phyloP scores from a whole-genome alignment of 805 yeast species.

The Sugiyamaella floridensis region DNA sequence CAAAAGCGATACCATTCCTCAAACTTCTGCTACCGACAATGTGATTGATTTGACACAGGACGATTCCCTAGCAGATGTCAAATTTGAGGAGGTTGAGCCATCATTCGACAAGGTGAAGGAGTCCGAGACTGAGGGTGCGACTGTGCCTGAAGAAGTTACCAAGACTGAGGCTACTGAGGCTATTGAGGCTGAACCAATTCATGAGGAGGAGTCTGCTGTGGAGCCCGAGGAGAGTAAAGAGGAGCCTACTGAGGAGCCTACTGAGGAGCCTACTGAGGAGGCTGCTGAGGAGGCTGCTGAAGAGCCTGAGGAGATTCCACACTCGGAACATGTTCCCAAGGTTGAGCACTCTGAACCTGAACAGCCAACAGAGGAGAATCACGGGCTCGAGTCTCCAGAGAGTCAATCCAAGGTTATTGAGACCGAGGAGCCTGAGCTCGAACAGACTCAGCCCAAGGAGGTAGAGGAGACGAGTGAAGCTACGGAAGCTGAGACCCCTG shows the following conservation, averaged over 20 bases:
- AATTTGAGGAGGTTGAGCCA: too few species aligned
- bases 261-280: neutral
- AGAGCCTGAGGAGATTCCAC: slow-evolving; percentile 71
- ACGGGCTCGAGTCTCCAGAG: neutral
- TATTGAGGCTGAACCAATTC: neutral
- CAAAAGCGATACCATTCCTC: neutral
- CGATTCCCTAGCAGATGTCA: neutral
- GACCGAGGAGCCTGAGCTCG: neutral
- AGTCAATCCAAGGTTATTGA: neutral
- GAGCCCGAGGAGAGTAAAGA: too few species aligned
- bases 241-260: neutral
- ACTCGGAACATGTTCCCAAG: slow-evolving; percentile 70
- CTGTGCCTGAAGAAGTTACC: neutral
- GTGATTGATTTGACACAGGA: neutral
- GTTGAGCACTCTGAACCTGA: neutral
- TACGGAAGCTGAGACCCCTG: too few species aligned
- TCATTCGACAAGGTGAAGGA: neutral
- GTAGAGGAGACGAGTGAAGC: neutral
- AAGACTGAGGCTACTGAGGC: neutral
- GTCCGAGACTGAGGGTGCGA: too few species aligned
- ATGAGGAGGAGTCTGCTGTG: neutral
- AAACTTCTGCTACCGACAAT: neutral
- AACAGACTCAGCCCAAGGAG: neutral
- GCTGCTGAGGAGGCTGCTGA: neutral
- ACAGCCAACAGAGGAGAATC: neutral